Evolutionary conservation across 2,329 filamentous ascomycete species (phyloP).

Genomic region (Pseudocercospora ulei): DNA sequence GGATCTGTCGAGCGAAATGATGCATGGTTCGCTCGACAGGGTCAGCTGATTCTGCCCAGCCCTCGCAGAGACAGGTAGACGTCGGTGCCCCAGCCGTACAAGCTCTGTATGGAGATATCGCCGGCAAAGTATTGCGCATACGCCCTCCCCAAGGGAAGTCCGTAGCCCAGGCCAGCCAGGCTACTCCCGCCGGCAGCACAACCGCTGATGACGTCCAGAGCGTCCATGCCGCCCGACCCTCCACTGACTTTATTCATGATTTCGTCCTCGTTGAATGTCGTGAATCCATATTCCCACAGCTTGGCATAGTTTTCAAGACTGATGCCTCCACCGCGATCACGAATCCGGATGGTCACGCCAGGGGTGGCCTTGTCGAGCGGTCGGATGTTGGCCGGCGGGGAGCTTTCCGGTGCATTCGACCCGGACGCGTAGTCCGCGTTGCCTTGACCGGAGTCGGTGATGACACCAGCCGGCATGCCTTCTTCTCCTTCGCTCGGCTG

Average conservation of each 20-base stretch:
- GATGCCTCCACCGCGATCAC: slow-evolving; percentile 91
- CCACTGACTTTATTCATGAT: slow-evolving; percentile 43
- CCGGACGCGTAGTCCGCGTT: slow-evolving; percentile 32
- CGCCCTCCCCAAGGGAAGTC: slow-evolving; percentile 75
- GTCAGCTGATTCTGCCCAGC: slow-evolving; percentile 43
- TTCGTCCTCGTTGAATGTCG: slow-evolving; percentile 70
- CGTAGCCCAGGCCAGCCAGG: slow-evolving; percentile 83
- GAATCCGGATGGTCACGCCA: slow-evolving; percentile 87
- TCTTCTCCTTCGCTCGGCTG: slow-evolving; percentile 14
- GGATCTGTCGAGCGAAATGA: too few relatives aligned
- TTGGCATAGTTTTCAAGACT: slow-evolving; percentile 69
- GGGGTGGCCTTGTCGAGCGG: slow-evolving; percentile 50
- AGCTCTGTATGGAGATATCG: slow-evolving; percentile 84
- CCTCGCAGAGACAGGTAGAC: slow-evolving; percentile 55
- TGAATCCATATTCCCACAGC: slow-evolving; percentile 97
- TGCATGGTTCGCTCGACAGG: too few relatives aligned
- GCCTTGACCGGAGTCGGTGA: slow-evolving; percentile 35
- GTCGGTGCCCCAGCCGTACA: slow-evolving; percentile 83
- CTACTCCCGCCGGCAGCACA: slow-evolving; percentile 64
- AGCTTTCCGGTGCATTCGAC: slow-evolving; percentile 21
- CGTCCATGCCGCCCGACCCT: slow-evolving; percentile 47
- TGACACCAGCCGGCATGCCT: slow-evolving; percentile 19
- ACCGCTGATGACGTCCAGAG: slow-evolving; percentile 64
- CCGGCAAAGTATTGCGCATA: slow-evolving; percentile 98
- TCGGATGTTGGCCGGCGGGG: slow-evolving; percentile 35